phyloP scores from a whole-genome alignment of 306 rosid genomes.

The Trifolium pratense region DNA sequence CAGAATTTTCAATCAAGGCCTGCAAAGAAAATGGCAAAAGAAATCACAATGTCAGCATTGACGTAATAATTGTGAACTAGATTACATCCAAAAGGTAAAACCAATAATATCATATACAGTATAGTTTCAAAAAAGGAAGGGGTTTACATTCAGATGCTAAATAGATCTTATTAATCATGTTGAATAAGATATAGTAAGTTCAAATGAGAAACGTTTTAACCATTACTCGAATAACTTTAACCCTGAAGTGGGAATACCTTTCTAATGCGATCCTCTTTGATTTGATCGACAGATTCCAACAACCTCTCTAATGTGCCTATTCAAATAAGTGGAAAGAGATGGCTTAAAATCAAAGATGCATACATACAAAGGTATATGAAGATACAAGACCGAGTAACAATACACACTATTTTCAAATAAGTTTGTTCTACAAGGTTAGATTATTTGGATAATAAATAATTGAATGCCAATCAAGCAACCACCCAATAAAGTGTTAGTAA shows the following conservation, averaged over 20 bases:
- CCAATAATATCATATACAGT: background rate
- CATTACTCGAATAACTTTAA: slow-evolving; percentile 13
- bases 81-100: slow-evolving; percentile 21
- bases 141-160: slow-evolving; percentile 27
- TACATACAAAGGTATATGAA: background rate
- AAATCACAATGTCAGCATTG: slow-evolving; percentile 26
- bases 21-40: slow-evolving; percentile 44
- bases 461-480: slow-evolving; percentile 34
- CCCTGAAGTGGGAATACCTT: slow-evolving; percentile 54
- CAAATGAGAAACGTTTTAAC: slow-evolving; percentile 24
- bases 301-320: slow-evolving; percentile 83
- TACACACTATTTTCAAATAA: slow-evolving; percentile 14
- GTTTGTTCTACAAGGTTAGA: slow-evolving; percentile 15
- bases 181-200: slow-evolving; percentile 24
- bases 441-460: slow-evolving; percentile 33
- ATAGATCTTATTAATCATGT: slow-evolving; percentile 35
- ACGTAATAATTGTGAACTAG: slow-evolving; percentile 9
- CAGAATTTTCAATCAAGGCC: slow-evolving; percentile 82
- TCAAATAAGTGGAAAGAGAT: slow-evolving; percentile 37
- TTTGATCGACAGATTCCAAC: slow-evolving; percentile 78
- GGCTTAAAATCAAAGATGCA: slow-evolving; percentile 22
- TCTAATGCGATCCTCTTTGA: slow-evolving; percentile 80
- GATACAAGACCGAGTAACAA: slow-evolving; percentile 28
- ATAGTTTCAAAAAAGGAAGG: slow-evolving; percentile 3
- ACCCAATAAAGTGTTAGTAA: background rate